Evolutionary conservation across 2,329 filamentous ascomycete genomes (phyloP).

Genomic region (Ascochyta koolunga): DNA sequence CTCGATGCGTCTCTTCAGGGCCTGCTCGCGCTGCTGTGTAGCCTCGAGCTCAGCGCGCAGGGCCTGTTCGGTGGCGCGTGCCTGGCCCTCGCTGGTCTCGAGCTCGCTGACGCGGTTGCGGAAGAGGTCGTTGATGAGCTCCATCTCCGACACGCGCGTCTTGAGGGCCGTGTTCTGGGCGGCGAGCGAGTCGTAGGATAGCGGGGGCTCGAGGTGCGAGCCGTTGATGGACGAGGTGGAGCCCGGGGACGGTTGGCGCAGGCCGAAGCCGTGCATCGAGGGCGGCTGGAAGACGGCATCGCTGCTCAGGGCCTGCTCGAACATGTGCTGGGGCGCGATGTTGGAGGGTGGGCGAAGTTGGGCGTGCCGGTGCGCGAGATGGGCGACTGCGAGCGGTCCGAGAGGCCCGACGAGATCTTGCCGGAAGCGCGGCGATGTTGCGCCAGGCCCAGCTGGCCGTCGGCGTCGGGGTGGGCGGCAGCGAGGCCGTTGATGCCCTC

Average conservation of each 20-base stretch:
- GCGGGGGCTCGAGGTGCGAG: constrained; percentile 71
- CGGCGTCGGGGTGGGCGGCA: constrained; percentile 61
- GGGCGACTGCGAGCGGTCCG: constrained; percentile 77
- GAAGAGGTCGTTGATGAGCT: constrained; percentile 84
- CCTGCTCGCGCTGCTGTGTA: constrained; percentile 77
- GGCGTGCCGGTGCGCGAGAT: constrained; percentile 81
- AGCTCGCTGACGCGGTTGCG: constrained; percentile 72
- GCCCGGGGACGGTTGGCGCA: constrained; percentile 62
- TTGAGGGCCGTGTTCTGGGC: constrained; percentile 86
- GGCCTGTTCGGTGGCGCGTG: constrained; percentile 62
- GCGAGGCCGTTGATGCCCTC: constrained; percentile 61
- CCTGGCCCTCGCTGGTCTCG: constrained; percentile 74
- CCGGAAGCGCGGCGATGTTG: constrained; percentile 71
- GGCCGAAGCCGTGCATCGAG: constrained; percentile 50
- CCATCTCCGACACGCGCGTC: constrained; percentile 91
- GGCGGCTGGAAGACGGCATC: constrained; percentile 67
- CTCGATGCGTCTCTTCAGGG: constrained; percentile 80
- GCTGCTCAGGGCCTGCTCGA: constrained; percentile 75
- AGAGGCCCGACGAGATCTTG: constrained; percentile 73
- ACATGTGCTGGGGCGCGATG: constrained; percentile 77
- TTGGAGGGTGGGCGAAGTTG: constrained; percentile 68
- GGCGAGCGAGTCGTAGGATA: constrained; percentile 80
- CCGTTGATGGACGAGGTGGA: constrained; percentile 62
- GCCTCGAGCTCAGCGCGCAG: constrained; percentile 71
- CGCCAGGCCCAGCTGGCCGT: constrained; percentile 61